Evolutionary conservation across 2,329 filamentous ascomycete genomes (phyloP).

Genomic region (Bipolaris gigantea): DNA sequence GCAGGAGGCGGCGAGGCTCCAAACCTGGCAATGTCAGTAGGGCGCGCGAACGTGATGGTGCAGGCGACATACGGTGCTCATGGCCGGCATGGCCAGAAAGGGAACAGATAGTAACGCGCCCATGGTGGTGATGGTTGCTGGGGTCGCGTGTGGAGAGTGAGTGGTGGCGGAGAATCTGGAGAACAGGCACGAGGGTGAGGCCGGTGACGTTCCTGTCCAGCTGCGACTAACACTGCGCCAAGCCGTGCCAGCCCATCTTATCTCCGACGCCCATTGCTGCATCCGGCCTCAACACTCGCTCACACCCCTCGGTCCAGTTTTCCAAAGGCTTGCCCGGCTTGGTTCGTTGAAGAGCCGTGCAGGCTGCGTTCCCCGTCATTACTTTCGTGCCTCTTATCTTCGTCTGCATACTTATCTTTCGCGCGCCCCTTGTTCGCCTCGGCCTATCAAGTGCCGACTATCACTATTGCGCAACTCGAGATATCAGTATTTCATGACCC

Average conservation of each 20-base stretch:
- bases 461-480: slow-evolving; percentile 10
- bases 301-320: slow-evolving; percentile 1
- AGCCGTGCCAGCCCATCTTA: slow-evolving; percentile 21
- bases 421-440: neutral
- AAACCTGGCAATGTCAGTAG: slow-evolving; percentile 56
- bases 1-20: slow-evolving; percentile 83
- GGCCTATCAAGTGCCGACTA: slow-evolving; percentile 9
- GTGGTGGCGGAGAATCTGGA: slow-evolving; percentile 13
- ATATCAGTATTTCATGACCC: slow-evolving; percentile 26
- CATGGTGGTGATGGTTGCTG: slow-evolving; percentile 59
- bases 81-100: slow-evolving; percentile 82
- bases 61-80: slow-evolving; percentile 71
- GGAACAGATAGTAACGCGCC: slow-evolving; percentile 89
- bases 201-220: slow-evolving; percentile 23
- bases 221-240: slow-evolving; percentile 17
- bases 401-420: neutral
- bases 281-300: slow-evolving; percentile 2
- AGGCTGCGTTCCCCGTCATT: neutral
- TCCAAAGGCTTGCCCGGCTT: slow-evolving; percentile 1
- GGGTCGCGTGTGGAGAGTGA: slow-evolving; percentile 10
- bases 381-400: neutral
- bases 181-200: slow-evolving; percentile 14
- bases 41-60: slow-evolving; percentile 8
- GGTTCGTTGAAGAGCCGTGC: neutral
- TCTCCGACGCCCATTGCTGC: slow-evolving; percentile 21